These are phyloP conservation scores for Nothomitra cinnamomea DNA, from an alignment of 2,329 filamentous ascomycete genomes.

Conservation along the genomic window DNA sequence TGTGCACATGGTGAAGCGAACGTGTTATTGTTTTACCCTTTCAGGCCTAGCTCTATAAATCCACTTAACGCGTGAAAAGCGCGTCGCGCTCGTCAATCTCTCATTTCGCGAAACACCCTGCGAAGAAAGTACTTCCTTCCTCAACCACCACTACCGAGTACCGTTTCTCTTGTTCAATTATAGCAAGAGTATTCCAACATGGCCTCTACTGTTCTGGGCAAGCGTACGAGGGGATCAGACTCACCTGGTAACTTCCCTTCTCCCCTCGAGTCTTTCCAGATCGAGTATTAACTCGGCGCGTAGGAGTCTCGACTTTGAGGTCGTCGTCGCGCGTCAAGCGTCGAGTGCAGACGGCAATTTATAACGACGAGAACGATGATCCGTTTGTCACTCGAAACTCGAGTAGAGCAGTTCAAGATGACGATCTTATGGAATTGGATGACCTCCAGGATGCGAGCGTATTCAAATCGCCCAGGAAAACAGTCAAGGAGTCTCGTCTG, in stretches of 20 bases:
- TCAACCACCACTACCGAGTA: not conserved
- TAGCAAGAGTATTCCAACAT: slow-evolving; percentile 14
- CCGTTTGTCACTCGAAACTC: slow-evolving; percentile 27
- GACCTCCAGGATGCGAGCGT: slow-evolving; percentile 21
- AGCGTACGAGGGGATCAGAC: slow-evolving; percentile 26
- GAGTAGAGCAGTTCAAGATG: slow-evolving; percentile 20
- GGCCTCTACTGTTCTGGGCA: slow-evolving; percentile 27
- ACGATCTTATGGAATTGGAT: slow-evolving; percentile 28
- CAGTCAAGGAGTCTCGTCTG: slow-evolving; percentile 15
- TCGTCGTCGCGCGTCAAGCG: slow-evolving; percentile 26
- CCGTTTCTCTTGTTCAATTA: slow-evolving; percentile 3
- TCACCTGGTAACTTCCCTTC: slow-evolving; percentile 20
- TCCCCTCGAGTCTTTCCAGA: slow-evolving; percentile 10
- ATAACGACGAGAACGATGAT: slow-evolving; percentile 53
- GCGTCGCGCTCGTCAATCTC: too few species aligned
- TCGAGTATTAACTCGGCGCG: slow-evolving; percentile 11
- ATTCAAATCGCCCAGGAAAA: slow-evolving; percentile 16
- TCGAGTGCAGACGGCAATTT: slow-evolving; percentile 27
- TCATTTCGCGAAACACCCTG: too few species aligned
- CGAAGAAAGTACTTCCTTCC: not conserved
- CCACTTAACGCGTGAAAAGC: too few species aligned
- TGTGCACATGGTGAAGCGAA: too few species aligned
- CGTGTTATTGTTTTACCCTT: too few species aligned
- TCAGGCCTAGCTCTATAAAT: too few species aligned
- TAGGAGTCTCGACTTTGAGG: slow-evolving; percentile 6